These are phyloP conservation scores for Sphaerulina populicola DNA, from an alignment of 2,329 filamentous ascomycete genomes.

Conservation along the genomic window DNA sequence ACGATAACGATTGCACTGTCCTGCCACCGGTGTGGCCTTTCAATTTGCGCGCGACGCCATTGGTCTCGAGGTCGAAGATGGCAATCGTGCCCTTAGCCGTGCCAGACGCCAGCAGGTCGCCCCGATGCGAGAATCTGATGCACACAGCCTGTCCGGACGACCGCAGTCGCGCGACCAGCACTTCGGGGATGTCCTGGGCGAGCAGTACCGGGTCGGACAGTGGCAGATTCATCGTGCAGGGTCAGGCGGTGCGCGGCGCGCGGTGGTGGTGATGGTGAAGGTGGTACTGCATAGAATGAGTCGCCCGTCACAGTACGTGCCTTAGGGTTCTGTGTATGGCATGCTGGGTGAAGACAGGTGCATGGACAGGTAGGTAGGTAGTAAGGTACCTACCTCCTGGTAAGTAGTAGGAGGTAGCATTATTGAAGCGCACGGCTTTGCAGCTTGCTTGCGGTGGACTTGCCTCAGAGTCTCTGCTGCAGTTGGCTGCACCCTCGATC, in stretches of 20 bases:
- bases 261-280: neutral
- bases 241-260: neutral
- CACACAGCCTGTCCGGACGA: slow-evolving; percentile 54
- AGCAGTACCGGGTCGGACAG: slow-evolving; percentile 64
- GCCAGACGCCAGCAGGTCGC: slow-evolving; percentile 89
- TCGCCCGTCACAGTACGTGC: neutral
- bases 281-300: slow-evolving; percentile 12
- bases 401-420: no score
- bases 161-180: slow-evolving; percentile 80
- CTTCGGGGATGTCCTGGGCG: slow-evolving; percentile 79
- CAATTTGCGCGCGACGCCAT: slow-evolving; percentile 89
- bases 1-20: slow-evolving; percentile 89
- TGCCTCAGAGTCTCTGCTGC: no score
- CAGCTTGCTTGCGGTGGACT: no score
- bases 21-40: slow-evolving; percentile 69
- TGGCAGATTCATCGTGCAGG: slow-evolving; percentile 56
- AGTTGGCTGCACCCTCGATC: no score
- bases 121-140: slow-evolving; percentile 82
- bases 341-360: no score
- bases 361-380: no score
- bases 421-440: no score
- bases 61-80: slow-evolving; percentile 95
- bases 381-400: no score
- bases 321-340: no score
- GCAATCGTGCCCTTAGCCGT: slow-evolving; percentile 86